Evolutionary conservation across 2,329 filamentous ascomycete genomes (phyloP).

Genomic region (Phialemonium atrogriseum): DNA sequence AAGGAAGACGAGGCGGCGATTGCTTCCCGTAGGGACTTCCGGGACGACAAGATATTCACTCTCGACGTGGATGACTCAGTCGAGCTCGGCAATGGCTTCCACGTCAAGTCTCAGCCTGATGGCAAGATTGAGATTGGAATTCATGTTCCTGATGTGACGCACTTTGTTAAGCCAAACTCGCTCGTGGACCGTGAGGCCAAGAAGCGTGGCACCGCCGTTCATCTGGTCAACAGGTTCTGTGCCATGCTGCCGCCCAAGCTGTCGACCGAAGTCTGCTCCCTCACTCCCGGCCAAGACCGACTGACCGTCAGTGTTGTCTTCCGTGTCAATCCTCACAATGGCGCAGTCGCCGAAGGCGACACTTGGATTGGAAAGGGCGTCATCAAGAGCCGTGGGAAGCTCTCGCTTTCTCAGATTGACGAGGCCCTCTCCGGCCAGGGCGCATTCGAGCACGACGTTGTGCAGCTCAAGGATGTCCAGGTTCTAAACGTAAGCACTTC

Average conservation of each 20-base stretch:
- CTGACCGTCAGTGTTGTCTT: conserved; percentile 91
- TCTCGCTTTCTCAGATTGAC: conserved; percentile 82
- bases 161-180: conserved; percentile 95
- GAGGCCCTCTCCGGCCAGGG: conserved; percentile 60
- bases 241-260: conserved; percentile 83
- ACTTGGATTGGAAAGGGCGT: conserved; percentile 92
- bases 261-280: conserved; percentile 78
- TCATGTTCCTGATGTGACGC: conserved; percentile 88
- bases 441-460: conserved; percentile 54
- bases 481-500: conserved; percentile 61
- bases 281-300: conserved; percentile 79
- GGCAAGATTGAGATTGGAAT: conserved; percentile 90
- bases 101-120: conserved; percentile 76
- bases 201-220: conserved; percentile 94
- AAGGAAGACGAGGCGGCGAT: conserved; percentile 73
- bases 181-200: conserved; percentile 94
- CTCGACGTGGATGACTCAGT: conserved; percentile 83
- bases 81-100: conserved; percentile 86
- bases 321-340: conserved; percentile 75
- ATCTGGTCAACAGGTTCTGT: conserved; percentile 82
- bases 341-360: conserved; percentile 72
- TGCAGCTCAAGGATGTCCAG: conserved; percentile 68
- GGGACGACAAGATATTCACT: conserved; percentile 80
- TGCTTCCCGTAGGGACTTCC: conserved; percentile 78
- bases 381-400: conserved; percentile 81